Percentiles rank a stretch among this genome's conserved stretches.
phyloP scores from a whole-genome alignment of 179 eudicot species.

The Sideroxylon spinosum region DNA sequence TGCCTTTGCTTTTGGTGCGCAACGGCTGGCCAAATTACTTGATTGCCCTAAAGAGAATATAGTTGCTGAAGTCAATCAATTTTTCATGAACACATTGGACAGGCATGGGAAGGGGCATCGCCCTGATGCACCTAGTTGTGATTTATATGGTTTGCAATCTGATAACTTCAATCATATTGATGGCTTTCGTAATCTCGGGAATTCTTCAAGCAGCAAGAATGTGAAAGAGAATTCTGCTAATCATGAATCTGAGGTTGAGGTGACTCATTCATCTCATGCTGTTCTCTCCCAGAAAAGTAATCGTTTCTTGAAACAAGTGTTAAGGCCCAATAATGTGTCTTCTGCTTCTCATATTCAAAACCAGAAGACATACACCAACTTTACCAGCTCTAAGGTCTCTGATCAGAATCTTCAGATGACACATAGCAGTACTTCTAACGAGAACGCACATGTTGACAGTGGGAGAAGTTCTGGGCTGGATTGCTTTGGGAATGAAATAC shows the following conservation, averaged over 20 bases:
- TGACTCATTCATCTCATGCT: slow-evolving; percentile 1
- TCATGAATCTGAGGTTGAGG: slow-evolving; percentile 16
- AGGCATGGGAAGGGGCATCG: slow-evolving; percentile 47
- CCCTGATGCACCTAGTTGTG: slow-evolving; percentile 32
- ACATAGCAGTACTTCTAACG: slow-evolving; percentile 21
- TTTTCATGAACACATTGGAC: slow-evolving; percentile 55
- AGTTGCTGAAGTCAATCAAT: slow-evolving; percentile 41
- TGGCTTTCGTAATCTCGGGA: neutral
- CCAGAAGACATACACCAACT: slow-evolving; percentile 19
- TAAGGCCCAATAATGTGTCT: slow-evolving; percentile 8
- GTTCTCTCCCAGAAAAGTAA: neutral
- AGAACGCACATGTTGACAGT: slow-evolving; percentile 9
- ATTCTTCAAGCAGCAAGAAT: slow-evolving; percentile 15
- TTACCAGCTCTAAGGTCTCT: slow-evolving; percentile 25
- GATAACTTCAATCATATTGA: slow-evolving; percentile 16
- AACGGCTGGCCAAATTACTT: slow-evolving; percentile 44
- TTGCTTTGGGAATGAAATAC: slow-evolving; percentile 28
- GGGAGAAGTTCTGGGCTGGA: slow-evolving; percentile 24
- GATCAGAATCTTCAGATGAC: slow-evolving; percentile 20
- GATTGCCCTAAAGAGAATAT: slow-evolving; percentile 43
- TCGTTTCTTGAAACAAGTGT: neutral
- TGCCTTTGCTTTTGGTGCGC: slow-evolving; percentile 56
- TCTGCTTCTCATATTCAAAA: neutral
- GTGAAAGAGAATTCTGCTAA: slow-evolving; percentile 6
- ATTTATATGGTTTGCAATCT: slow-evolving; percentile 3